Evolutionary conservation across 768 basidiomycete genomes (phyloP).

Genomic region (Porpolomopsis calyptriformis): DNA sequence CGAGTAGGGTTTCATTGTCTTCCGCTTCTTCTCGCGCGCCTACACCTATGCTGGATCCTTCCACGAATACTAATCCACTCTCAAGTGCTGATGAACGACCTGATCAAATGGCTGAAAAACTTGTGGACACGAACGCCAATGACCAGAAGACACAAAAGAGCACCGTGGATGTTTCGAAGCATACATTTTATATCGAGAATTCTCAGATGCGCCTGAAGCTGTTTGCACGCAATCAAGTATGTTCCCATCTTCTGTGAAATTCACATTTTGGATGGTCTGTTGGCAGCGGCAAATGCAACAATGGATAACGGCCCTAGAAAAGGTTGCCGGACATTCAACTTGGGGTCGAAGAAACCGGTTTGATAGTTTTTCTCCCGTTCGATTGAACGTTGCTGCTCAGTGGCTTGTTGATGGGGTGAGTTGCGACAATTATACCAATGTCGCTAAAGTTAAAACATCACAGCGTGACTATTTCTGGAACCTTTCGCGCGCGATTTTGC

Average conservation of each 20-base stretch:
- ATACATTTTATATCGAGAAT: slow-evolving; percentile 90
- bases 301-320: slow-evolving; percentile 88
- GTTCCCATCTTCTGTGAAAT: slow-evolving; percentile 8
- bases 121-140: slow-evolving; percentile 26
- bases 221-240: slow-evolving; percentile 76
- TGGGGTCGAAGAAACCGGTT: slow-evolving; percentile 81
- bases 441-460: slow-evolving; percentile 1
- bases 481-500: slow-evolving; percentile 77
- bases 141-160: slow-evolving; percentile 40
- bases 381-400: slow-evolving; percentile 87
- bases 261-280: not conserved
- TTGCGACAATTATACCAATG: slow-evolving; percentile 10
- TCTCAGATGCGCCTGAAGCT: slow-evolving; percentile 84
- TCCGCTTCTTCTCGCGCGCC: slow-evolving; percentile 30
- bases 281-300: slow-evolving; percentile 87
- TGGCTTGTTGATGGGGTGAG: slow-evolving; percentile 96
- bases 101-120: slow-evolving; percentile 16
- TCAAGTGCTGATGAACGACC: slow-evolving; percentile 18
- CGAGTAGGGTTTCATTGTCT: no score
- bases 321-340: slow-evolving; percentile 62
- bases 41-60: slow-evolving; percentile 68
- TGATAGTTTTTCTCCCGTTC: slow-evolving; percentile 86
- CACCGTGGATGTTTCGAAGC: slow-evolving; percentile 65
- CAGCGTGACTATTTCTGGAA: slow-evolving; percentile 99
- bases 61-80: slow-evolving; percentile 60